These are phyloP conservation scores for Grosmannia serpens DNA, from an alignment of 2,329 filamentous ascomycete species.

Conservation along the genomic window DNA sequence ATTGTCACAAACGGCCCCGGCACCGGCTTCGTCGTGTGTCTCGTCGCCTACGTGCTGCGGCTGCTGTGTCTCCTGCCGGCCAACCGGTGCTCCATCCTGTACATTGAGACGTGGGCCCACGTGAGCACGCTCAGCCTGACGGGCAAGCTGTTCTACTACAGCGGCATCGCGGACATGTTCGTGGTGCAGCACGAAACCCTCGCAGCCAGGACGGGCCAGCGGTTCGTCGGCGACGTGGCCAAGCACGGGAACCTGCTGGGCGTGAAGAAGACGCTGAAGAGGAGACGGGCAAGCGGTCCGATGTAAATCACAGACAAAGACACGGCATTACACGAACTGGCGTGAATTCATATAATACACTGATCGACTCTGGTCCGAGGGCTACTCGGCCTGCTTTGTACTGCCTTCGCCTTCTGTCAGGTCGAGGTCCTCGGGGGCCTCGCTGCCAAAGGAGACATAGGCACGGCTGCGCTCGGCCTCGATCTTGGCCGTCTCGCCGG, in stretches of 20 bases:
- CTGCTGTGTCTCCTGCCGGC: conserved; percentile 31
- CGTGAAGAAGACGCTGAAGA: conserved; percentile 14
- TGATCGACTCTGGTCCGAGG: neutral
- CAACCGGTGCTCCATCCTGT: conserved; percentile 60
- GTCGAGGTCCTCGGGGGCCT: conserved; percentile 16
- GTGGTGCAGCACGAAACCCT: conserved; percentile 70
- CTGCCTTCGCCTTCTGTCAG: neutral
- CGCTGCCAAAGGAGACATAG: conserved; percentile 30
- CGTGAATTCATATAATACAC: neutral
- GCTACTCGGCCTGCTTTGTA: neutral
- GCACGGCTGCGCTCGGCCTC: conserved; percentile 28
- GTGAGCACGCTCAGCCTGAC: conserved; percentile 75
- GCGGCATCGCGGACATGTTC: conserved; percentile 60
- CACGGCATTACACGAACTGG: neutral
- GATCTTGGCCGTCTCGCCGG: conserved; percentile 29
- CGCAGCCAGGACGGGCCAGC: conserved; percentile 31
- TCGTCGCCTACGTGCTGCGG: conserved; percentile 37
- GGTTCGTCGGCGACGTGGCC: conserved; percentile 14
- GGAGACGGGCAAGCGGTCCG: too few species aligned
- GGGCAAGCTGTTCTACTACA: conserved; percentile 58
- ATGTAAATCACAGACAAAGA: neutral
- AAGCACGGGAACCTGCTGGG: conserved; percentile 13
- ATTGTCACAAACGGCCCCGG: conserved; percentile 84
- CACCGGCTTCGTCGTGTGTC: conserved; percentile 65
- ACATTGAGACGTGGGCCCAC: conserved; percentile 87